Evolutionary conservation across 140 eudicot species (phyloP).

Genomic region (Ambrosia hybrid): DNA sequence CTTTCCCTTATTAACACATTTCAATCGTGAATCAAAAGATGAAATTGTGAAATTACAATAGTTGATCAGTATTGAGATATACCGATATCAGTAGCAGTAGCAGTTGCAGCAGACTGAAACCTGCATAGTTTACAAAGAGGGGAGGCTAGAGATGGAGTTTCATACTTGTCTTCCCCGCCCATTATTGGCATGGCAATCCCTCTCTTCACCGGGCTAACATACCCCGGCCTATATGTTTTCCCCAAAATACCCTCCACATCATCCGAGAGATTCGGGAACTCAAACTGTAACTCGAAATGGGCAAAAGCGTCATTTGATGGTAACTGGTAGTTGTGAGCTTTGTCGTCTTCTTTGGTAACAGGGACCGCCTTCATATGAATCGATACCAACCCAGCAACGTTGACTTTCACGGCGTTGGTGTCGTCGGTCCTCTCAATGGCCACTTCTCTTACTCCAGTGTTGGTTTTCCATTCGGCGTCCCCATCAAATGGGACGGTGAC

Average conservation of each 20-base stretch:
- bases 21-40: not conserved
- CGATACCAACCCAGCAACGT: conserved; percentile 41
- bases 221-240: conserved; percentile 62
- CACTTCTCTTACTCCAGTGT: conserved; percentile 37
- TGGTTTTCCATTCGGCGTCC: conserved; percentile 54
- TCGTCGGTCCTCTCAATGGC: conserved; percentile 62
- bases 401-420: conserved; percentile 44
- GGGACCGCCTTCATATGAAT: conserved; percentile 53
- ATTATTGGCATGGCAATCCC: conserved; percentile 74
- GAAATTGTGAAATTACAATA: not conserved
- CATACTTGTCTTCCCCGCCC: conserved; percentile 73
- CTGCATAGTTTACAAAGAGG: conserved; percentile 55
- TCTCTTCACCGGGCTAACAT: conserved; percentile 58
- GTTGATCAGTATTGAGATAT: conserved; percentile 7
- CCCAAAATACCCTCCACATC: too few relatives aligned
- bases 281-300: conserved; percentile 63
- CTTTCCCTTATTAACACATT: conserved; percentile 24
- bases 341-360: conserved; percentile 46
- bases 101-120: conserved; percentile 30
- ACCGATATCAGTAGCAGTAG: conserved; percentile 8
- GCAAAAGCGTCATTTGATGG: conserved; percentile 69
- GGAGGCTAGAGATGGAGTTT: conserved; percentile 52
- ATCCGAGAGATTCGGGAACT: conserved; percentile 41
- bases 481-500: conserved; percentile 53
- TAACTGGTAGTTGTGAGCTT: conserved; percentile 60